These are phyloP conservation scores for Calonectria multiphialidica DNA, from an alignment of 2,329 filamentous ascomycete species.

Conservation along the genomic window DNA sequence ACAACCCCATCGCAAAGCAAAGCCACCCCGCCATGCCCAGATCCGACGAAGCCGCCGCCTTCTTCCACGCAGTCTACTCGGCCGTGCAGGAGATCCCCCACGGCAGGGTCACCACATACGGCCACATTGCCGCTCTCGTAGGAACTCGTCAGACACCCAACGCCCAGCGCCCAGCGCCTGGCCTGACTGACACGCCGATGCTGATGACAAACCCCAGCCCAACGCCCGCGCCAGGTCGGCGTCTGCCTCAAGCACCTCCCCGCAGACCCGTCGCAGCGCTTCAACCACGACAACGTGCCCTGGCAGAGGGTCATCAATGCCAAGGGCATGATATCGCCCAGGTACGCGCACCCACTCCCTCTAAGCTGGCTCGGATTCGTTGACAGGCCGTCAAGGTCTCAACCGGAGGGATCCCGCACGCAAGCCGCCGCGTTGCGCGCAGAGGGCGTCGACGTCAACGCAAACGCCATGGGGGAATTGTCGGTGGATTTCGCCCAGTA, in stretches of 20 bases:
- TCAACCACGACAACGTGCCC: conserved; percentile 84
- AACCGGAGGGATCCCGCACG: conserved; percentile 60
- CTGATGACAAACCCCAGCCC: conserved; percentile 59
- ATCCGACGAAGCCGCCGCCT: conserved; percentile 80
- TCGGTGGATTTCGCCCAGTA: conserved; percentile 63
- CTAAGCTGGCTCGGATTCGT: too few relatives aligned
- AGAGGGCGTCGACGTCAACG: conserved; percentile 66
- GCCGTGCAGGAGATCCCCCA: conserved; percentile 87
- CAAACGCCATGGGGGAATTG: conserved; percentile 63
- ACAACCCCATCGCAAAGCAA: background rate
- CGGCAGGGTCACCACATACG: conserved; percentile 90
- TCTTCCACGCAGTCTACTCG: conserved; percentile 82
- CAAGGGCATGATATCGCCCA: conserved; percentile 86
- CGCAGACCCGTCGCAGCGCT: conserved; percentile 62
- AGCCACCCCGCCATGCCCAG: conserved; percentile 67
- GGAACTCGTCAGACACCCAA: conserved; percentile 73
- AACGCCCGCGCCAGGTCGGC: conserved; percentile 86
- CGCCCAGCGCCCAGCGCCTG: too few relatives aligned
- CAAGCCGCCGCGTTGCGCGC: conserved; percentile 63
- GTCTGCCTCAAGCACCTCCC: conserved; percentile 90
- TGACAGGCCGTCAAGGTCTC: conserved; percentile 54
- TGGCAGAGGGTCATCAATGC: conserved; percentile 96
- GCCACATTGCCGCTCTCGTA: conserved; percentile 79
- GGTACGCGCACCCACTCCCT: conserved; percentile 61
- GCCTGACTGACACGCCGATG: too few relatives aligned